Percentiles rank a stretch among this genome's conserved stretches.
These are phyloP conservation scores for Porphyrellus cyaneotinctus DNA, from an alignment of 768 basidiomycete genomes.

Conservation along the genomic window DNA sequence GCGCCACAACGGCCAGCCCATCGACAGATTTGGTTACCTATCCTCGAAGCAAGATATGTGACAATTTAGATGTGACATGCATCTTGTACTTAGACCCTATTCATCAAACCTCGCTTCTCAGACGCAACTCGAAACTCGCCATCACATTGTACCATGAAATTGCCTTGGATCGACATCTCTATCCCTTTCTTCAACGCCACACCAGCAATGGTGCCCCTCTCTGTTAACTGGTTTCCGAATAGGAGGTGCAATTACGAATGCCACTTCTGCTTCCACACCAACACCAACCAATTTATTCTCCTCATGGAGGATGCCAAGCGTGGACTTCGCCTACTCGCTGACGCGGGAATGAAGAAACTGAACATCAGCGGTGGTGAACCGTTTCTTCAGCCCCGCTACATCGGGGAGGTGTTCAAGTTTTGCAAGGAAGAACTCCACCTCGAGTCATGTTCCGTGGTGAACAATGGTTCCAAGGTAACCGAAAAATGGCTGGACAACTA, in stretches of 20 bases:
- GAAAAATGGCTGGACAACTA: slow-evolving; percentile 39
- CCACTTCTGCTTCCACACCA: slow-evolving; percentile 41
- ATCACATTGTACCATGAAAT: slow-evolving; percentile 9
- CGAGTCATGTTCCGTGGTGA: slow-evolving; percentile 35
- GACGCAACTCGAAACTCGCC: no score
- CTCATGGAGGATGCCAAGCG: slow-evolving; percentile 35
- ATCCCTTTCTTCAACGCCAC: slow-evolving; percentile 13
- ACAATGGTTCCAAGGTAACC: slow-evolving; percentile 39
- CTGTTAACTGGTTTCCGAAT: slow-evolving; percentile 28
- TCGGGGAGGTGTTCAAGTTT: slow-evolving; percentile 37
- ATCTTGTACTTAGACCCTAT: not conserved
- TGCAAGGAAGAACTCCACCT: slow-evolving; percentile 36
- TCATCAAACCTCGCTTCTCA: not conserved
- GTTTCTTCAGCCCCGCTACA: slow-evolving; percentile 35
- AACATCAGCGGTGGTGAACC: slow-evolving; percentile 39
- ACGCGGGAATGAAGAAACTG: slow-evolving; percentile 35
- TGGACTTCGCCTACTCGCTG: slow-evolving; percentile 29
- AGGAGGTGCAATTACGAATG: slow-evolving; percentile 35
- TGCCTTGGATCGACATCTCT: slow-evolving; percentile 15
- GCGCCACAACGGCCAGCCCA: no score
- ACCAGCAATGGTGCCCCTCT: slow-evolving; percentile 16
- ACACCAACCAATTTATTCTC: slow-evolving; percentile 33
- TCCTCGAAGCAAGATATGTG: no score
- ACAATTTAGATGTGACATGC: no score
- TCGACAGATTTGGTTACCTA: no score